Base-by-base conservation (phyloP, 305 asterid genomes). In the Withania somnifera region DNA sequence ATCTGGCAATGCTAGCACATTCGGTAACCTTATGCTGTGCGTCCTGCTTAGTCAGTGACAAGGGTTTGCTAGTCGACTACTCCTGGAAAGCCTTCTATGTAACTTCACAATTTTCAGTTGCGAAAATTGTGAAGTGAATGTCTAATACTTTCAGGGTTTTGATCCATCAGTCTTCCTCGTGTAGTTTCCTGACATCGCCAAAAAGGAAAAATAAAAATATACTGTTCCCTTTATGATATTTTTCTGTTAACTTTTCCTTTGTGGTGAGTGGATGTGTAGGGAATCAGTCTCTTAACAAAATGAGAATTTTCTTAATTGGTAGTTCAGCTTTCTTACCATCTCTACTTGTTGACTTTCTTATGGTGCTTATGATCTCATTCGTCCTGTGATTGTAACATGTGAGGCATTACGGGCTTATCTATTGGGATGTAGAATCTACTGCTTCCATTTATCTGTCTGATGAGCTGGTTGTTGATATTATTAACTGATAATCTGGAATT, bases 401-500 rank as follows among this genome's bases (percentile, higher is more conserved):
- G 42, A 26, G 26, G 45, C 26, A 22, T 50, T 50, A 8, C 2
- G n/a, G 61, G 24, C 57, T 75, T 75, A 26, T 75, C 61, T 47
- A 68, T 68, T 68, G 53, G 54, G 19, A 20, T 68, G 53, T 24
- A 40, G 54, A 19, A 19, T 68, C 32, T 40, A 40, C 77, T 60
- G 58, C 24, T 81, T 68, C 69, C 58, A 10, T 32, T n/a, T 77
- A 73, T 66, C 79, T 81, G 81, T 79, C 81, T 85, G 69, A 84
- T 85, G 61, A 28, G 79, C 87, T 91, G 95, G 98, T 88, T 81
- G 90, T 88, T 80, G 89, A 91, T 80, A 84, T 90, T 52, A 87
- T 32, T 84, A 78, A 86, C 38, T 81, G 93, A 88, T 85, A 60
- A 78, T 83, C 53, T 87, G 76, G 94, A 92, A n/a, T 87, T 71